These are phyloP conservation scores for Rhizophlyctis rosea DNA, from an alignment of 192 early-diverging fungal species.

Conservation along the genomic window DNA sequence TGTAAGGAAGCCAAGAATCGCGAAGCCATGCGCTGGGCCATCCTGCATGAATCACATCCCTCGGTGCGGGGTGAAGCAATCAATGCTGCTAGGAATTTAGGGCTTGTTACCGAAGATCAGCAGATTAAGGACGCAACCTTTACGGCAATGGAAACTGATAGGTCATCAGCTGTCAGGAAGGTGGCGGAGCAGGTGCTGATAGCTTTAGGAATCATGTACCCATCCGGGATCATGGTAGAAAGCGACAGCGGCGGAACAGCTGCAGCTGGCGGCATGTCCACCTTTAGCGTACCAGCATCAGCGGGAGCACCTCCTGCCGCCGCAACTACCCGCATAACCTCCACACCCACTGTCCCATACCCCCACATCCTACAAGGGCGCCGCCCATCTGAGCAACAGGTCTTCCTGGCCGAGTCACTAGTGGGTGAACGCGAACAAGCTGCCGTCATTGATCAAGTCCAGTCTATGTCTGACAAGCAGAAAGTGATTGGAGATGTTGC, in stretches of 20 bases:
- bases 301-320: not conserved
- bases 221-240: not conserved
- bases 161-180: slow-evolving; percentile 32
- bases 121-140: slow-evolving; percentile 35
- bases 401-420: slow-evolving; percentile 37
- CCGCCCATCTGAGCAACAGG: slow-evolving; percentile 32
- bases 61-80: slow-evolving; percentile 49
- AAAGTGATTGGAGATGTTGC: slow-evolving; percentile 37
- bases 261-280: not conserved
- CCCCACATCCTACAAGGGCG: slow-evolving; percentile 28
- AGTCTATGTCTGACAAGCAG: slow-evolving; percentile 34
- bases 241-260: not conserved
- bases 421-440: slow-evolving; percentile 38
- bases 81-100: slow-evolving; percentile 30
- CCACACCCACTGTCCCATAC: slow-evolving; percentile 13
- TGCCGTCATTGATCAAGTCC: slow-evolving; percentile 48
- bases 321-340: not conserved
- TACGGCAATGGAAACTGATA: slow-evolving; percentile 38
- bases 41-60: slow-evolving; percentile 40
- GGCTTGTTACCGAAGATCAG: slow-evolving; percentile 27
- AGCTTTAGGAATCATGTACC: slow-evolving; percentile 23
- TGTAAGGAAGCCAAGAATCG: slow-evolving; percentile 1
- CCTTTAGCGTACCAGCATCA: not conserved
- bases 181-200: slow-evolving; percentile 42
- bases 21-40: slow-evolving; percentile 40